Evolutionary conservation across 2,329 filamentous ascomycete species (phyloP).

Genomic region (Fusarium sacchari): DNA sequence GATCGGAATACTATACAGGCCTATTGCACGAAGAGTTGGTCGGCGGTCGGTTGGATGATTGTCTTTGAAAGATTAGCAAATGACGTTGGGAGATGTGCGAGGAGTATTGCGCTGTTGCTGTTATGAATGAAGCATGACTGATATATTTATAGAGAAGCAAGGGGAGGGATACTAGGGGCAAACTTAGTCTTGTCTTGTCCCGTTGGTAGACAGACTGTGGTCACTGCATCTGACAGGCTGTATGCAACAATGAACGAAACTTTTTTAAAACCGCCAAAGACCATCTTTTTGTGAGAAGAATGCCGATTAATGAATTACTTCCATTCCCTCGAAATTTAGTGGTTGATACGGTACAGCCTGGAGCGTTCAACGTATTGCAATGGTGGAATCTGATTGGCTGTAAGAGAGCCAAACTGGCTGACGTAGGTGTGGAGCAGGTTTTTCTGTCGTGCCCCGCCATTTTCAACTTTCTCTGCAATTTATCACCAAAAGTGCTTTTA

Average conservation of each 20-base stretch:
- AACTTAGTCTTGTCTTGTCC: not conserved
- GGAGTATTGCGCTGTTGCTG: slow-evolving; percentile 15
- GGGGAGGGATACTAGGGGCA: slow-evolving; percentile 3
- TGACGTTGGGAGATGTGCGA: slow-evolving; percentile 2
- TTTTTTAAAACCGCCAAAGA: slow-evolving; percentile 4
- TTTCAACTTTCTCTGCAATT: slow-evolving; percentile 33
- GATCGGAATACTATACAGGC: slow-evolving; percentile 36
- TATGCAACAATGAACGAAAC: slow-evolving; percentile 27
- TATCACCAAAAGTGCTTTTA: slow-evolving; percentile 38
- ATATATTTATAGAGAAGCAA: slow-evolving; percentile 17
- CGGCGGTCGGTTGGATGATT: slow-evolving; percentile 37
- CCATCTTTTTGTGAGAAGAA: not conserved
- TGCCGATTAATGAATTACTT: not conserved
- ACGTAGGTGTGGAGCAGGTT: slow-evolving; percentile 42
- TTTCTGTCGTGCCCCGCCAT: slow-evolving; percentile 54
- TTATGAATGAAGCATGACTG: slow-evolving; percentile 23
- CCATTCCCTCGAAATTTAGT: not conserved
- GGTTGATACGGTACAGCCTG: too few relatives aligned
- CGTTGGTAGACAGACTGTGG: not conserved
- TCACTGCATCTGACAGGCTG: slow-evolving; percentile 8
- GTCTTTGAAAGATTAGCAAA: slow-evolving; percentile 18
- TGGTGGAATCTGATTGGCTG: slow-evolving; percentile 20
- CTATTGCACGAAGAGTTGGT: slow-evolving; percentile 13
- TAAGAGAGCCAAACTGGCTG: slow-evolving; percentile 33
- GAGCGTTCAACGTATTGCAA: not conserved